Evolutionary conservation across 2,329 filamentous ascomycete genomes (phyloP), one percentile per base, ranked within the genome.

Genomic region (Microdochium nivale): DNA sequence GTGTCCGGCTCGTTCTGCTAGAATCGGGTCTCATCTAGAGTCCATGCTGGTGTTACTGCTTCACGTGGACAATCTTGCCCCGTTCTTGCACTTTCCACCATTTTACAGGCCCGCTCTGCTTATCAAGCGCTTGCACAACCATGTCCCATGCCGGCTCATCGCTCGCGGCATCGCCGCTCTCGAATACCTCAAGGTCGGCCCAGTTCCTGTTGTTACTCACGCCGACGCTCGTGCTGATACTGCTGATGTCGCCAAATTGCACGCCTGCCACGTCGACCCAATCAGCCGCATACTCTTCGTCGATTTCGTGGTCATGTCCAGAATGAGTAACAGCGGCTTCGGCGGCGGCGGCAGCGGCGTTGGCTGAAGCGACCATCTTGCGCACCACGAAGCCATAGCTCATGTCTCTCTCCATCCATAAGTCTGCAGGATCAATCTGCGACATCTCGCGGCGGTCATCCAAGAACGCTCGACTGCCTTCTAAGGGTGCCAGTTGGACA

Each of bases 381-480:
- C 62, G 64, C 58, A 74, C 67, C 25, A 82, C 67, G 30, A 75
- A 60, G 3, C 66, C 68, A 59, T 81, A 81, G 0, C 72, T 67
- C 2, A 72, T 74, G 53, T 76, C 70, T 14, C 78, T 72, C 61
- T 82, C 78, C 65, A 76, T 74, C 77, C 79, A 80, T 2, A 76
- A 58, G 51, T 76, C 73, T 1, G 65, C 63, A 14, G 67, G 59
- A 19, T 74, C 67, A 47, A 76, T 63, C 25, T 71, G 62, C 50
- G 60, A 59, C 58, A 71, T 70, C 51, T 69, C 67, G 11, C 65
- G 61, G 43, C 58, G 59, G 46, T 73, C 65, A 27, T 67, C 58
- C 14, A 70, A 60, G 11, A 70, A 59, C 33, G 57, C n/a, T 44
- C 40, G 54, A 53, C 67, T 65, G 19, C 60, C 65, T 1, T 72